Base-by-base conservation (phyloP, 768 basidiomycete species). In the Mycena filopes region DNA sequence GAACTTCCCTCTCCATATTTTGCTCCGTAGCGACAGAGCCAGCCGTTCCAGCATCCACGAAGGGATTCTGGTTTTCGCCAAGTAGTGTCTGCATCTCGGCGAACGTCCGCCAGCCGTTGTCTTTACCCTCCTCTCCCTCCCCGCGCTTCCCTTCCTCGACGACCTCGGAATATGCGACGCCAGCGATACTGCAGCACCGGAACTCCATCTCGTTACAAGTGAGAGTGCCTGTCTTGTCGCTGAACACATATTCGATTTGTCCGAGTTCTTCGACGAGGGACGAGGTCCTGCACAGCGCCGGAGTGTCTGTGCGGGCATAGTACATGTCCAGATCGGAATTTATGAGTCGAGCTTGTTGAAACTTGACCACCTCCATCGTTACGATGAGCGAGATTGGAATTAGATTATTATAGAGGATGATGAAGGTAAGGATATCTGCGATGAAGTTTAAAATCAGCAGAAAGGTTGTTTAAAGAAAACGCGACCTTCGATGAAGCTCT, bases 161-260 rank as follows among this genome's bases (percentile, higher is more conserved):
- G 20, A 87, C 86, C 65, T 95, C 96, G 1, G 96, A 90, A 77
- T 98, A 99, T 21, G 89, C 92, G 15, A 90, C 84, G 4, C 97
- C 98, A 21, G 87, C 96, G 61, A 99, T 89, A 58, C 89, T 92
- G 73, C 92, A 97, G 74, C 93, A 90, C 26, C 89, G 87, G 76
- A 98, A 98, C 76, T 98, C 97, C 97, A 99, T 99, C 77, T 98
- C 95, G 79, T 99, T 99, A 67, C 96, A 87, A 3, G 97, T 99
- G 25, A 99, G 83, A 0, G 97, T 99, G 9, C 97, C 94, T 2
- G 95, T 96, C 79, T 96, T 96, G 80, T 96, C 94, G 60, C 92
- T 94, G 80, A 97, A 97, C 3, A 97, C 93, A 72, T 94, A 96
- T 81, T 96, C 95, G 65, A 98, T 99, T 76, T 98, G 98, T 0